These are phyloP conservation scores for Nemania serpens DNA, from an alignment of 2,329 filamentous ascomycete genomes.

Conservation along the genomic window DNA sequence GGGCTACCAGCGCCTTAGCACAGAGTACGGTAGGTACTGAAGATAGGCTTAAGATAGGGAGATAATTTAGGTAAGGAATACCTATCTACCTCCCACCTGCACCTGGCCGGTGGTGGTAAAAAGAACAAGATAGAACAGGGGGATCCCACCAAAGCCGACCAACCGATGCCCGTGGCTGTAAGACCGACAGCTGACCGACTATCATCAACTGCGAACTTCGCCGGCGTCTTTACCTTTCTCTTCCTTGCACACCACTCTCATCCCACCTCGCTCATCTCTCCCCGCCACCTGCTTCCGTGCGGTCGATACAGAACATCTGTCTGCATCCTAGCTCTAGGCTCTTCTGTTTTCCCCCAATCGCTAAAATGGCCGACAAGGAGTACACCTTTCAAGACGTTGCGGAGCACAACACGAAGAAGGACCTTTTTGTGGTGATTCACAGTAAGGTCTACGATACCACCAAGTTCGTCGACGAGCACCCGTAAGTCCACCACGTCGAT, in stretches of 20 bases:
- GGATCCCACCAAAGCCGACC: constrained; percentile 8
- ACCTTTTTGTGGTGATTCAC: constrained; percentile 88
- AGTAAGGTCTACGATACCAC: constrained; percentile 93
- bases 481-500: constrained; percentile 57
- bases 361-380: constrained; percentile 52
- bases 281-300: not conserved
- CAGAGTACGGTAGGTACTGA: not conserved
- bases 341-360: not conserved
- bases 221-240: constrained; percentile 13
- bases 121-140: constrained; percentile 23
- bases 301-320: not conserved
- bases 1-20: not conserved
- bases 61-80: too few species aligned
- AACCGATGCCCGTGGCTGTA: not conserved
- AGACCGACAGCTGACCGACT: constrained; percentile 21
- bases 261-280: constrained; percentile 8
- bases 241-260: not conserved
- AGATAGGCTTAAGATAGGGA: too few species aligned
- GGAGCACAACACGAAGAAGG: constrained; percentile 90
- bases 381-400: constrained; percentile 82
- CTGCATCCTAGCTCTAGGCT: not conserved
- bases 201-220: constrained; percentile 13
- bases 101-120: too few species aligned
- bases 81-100: too few species aligned
- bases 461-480: constrained; percentile 96